Conservation (phyloP, 1,284 basidiomycete species). For the Stygiomarasmius scandens region DNA sequence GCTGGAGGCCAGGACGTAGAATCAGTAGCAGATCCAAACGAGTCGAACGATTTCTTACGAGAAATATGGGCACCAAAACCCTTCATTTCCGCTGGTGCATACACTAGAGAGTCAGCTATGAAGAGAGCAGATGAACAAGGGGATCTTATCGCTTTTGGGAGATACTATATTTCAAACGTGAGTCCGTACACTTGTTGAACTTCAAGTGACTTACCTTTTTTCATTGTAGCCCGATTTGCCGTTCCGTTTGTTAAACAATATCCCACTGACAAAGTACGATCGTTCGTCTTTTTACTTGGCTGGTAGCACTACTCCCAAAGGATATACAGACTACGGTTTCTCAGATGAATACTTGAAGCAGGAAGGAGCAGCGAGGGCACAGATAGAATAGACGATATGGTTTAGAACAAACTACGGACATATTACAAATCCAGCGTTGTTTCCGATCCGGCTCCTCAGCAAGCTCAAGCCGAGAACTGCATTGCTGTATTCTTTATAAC, state of each 20-base stretch:
- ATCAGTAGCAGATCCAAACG: constrained; percentile 24
- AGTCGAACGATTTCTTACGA: constrained; percentile 34
- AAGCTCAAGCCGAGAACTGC: too few relatives aligned
- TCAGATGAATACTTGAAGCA: neutral
- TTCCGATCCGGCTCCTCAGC: too few relatives aligned
- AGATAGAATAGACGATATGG: too few relatives aligned
- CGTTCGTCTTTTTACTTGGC: constrained; percentile 27
- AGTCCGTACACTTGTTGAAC: neutral
- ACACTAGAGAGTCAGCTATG: constrained; percentile 35
- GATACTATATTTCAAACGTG: constrained; percentile 10
- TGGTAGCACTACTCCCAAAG: constrained; percentile 20
- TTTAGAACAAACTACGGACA: too few relatives aligned
- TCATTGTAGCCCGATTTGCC: constrained; percentile 47
- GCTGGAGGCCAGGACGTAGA: constrained; percentile 18
- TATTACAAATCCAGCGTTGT: too few relatives aligned
- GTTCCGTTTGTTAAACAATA: constrained; percentile 30
- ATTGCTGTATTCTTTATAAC: too few relatives aligned
- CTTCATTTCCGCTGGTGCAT: constrained; percentile 44
- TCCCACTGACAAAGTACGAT: constrained; percentile 26
- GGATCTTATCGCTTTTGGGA: constrained; percentile 37
- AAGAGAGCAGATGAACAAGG: constrained; percentile 33
- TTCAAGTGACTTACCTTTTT: neutral
- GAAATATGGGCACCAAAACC: constrained; percentile 31
- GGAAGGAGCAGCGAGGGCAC: too few relatives aligned
- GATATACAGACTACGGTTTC: constrained; percentile 37